phyloP scores from a whole-genome alignment of 139 green algal species.

The Picochlorum costavermella region DNA sequence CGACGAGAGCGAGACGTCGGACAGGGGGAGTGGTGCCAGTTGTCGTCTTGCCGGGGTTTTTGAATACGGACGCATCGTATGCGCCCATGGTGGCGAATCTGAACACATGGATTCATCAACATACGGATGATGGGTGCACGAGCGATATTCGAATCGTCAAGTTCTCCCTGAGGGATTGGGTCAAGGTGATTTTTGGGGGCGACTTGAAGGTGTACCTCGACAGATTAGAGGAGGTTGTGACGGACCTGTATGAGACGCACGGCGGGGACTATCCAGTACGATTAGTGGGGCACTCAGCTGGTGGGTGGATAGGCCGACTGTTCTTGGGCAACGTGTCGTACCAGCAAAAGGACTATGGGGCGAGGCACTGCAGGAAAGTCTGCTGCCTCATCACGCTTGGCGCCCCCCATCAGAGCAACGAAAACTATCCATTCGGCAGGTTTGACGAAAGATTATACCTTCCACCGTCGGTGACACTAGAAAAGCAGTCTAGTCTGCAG shows the following conservation, averaged over 20 bases:
- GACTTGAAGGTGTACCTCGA: constrained; percentile 13
- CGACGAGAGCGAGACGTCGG: no score
- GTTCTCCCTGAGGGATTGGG: constrained; percentile 10
- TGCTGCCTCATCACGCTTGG: constrained; percentile 36
- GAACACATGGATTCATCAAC: no score
- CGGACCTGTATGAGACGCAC: constrained; percentile 5
- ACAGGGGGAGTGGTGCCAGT: no score
- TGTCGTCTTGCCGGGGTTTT: no score
- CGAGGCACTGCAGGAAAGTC: constrained; percentile 6
- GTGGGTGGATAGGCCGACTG: constrained; percentile 34
- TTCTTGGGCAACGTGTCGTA: constrained; percentile 27
- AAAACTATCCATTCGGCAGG: constrained; percentile 33
- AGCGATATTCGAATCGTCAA: no score
- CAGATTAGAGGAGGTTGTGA: constrained; percentile 8
- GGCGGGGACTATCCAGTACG: constrained; percentile 3
- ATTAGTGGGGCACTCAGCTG: constrained; percentile 38
- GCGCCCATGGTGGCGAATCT: no score
- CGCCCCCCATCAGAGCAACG: constrained; percentile 29
- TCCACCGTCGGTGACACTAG: not conserved
- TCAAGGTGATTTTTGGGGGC: not conserved
- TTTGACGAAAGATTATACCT: constrained; percentile 6
- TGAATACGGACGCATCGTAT: no score
- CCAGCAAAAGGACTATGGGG: constrained; percentile 17
- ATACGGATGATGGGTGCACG: no score
- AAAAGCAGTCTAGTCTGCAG: constrained; percentile 20